Evolutionary conservation across 2,329 filamentous ascomycete genomes (phyloP).

Genomic region (Pseudocercospora crystallina): DNA sequence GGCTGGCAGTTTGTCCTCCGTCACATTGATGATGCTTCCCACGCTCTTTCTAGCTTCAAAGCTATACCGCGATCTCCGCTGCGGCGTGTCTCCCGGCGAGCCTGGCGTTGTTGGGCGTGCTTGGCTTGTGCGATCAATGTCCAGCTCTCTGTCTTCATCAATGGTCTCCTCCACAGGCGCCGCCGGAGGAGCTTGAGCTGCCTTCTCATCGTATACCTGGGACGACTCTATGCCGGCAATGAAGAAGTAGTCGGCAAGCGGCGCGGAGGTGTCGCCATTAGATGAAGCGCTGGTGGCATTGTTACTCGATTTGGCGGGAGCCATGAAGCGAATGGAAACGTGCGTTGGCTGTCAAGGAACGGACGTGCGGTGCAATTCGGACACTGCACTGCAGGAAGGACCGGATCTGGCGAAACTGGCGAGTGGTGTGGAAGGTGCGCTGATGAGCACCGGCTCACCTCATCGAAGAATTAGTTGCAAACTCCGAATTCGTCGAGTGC

Average conservation of each 20-base stretch:
- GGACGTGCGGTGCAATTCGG: no score
- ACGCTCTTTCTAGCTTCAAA: slow-evolving; percentile 53
- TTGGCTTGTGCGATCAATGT: slow-evolving; percentile 51
- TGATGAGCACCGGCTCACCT: not conserved
- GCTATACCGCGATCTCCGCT: slow-evolving; percentile 44
- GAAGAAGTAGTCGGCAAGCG: slow-evolving; percentile 68
- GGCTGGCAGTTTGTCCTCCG: slow-evolving; percentile 47
- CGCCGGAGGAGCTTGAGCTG: slow-evolving; percentile 19
- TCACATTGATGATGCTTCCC: slow-evolving; percentile 47
- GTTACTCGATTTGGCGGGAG: slow-evolving; percentile 22
- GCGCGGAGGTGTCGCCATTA: slow-evolving; percentile 46
- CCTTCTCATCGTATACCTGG: slow-evolving; percentile 50
- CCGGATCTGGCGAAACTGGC: no score
- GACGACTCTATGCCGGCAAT: slow-evolving; percentile 57
- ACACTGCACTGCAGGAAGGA: no score
- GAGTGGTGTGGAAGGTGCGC: no score
- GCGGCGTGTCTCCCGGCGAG: slow-evolving; percentile 39
- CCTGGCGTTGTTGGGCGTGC: slow-evolving; percentile 49
- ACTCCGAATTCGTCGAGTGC: slow-evolving; percentile 5
- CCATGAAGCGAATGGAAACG: slow-evolving; percentile 19
- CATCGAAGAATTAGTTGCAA: slow-evolving; percentile 1
- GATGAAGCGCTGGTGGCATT: slow-evolving; percentile 25
- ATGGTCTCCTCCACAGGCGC: slow-evolving; percentile 56
- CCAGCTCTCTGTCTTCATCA: slow-evolving; percentile 59
- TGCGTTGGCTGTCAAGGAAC: no score